These are phyloP conservation scores for Rosellinia necatrix DNA, from an alignment of 2,329 filamentous ascomycete genomes.

Conservation along the genomic window DNA sequence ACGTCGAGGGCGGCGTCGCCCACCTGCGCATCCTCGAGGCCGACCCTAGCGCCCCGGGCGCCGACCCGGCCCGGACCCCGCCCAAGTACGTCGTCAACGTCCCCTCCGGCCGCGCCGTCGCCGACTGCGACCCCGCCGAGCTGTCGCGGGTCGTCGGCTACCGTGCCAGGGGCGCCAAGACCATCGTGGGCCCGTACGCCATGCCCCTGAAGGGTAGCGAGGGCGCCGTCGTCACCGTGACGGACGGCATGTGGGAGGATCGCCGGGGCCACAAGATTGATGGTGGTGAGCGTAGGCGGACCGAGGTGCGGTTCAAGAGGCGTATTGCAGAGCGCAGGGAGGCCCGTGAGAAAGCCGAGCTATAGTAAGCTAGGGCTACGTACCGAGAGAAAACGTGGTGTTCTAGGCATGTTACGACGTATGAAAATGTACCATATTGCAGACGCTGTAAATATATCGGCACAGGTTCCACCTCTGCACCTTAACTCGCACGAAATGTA, in stretches of 20 bases:
- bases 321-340: slow-evolving; percentile 79
- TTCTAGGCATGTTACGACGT: slow-evolving; percentile 14
- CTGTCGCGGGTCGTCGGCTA: slow-evolving; percentile 66
- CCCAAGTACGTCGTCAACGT: slow-evolving; percentile 61
- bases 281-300: slow-evolving; percentile 88
- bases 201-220: slow-evolving; percentile 68
- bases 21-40: slow-evolving; percentile 42
- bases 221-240: slow-evolving; percentile 69
- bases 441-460: slow-evolving; percentile 22
- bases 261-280: slow-evolving; percentile 88
- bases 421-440: slow-evolving; percentile 35
- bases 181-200: slow-evolving; percentile 76
- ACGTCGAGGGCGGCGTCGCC: slow-evolving; percentile 57
- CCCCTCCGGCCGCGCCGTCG: slow-evolving; percentile 49
- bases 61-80: slow-evolving; percentile 44
- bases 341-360: slow-evolving; percentile 46
- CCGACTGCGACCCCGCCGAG: slow-evolving; percentile 42
- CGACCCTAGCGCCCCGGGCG: slow-evolving; percentile 48
- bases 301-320: slow-evolving; percentile 86
- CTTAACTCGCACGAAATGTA: not conserved
- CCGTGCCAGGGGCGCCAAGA: slow-evolving; percentile 68
- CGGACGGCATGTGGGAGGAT: slow-evolving; percentile 93
- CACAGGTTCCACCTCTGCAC: slow-evolving; percentile 1
- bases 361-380: slow-evolving; percentile 11
- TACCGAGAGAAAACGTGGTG: not conserved